Evolutionary conservation across 805 yeast genomes (phyloP), one percentile per base, ranked within the genome.

Genomic region (Metschnikowia similis): DNA sequence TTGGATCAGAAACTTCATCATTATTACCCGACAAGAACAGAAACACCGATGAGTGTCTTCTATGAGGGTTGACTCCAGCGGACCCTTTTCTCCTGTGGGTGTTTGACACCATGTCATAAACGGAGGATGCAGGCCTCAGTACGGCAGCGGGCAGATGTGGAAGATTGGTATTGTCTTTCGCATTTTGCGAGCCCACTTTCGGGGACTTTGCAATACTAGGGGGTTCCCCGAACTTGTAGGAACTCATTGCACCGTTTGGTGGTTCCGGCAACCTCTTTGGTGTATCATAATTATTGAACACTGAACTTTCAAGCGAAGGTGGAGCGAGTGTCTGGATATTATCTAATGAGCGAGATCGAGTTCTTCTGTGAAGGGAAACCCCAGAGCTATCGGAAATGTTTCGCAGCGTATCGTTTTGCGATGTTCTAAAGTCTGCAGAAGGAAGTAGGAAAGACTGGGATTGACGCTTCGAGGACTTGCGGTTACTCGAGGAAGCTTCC

Each of bases 241-340:
- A 54, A 49, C 62, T 62, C 47, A 65, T 42, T 2, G 72, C 69
- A 38, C 53, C 48, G 30, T 66, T 67, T 2, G 90, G 90, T 0
- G 89, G 89, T 47, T 76, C 77, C 1, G 91, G 91, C 0, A 89
- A 87, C 58, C 73, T 82, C 66, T 89, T 74, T n/a, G 89, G 89
- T 0, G 89, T 84, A 16, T 75, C 66, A 60, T 84, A 84, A 34
- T 54, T 63, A 49, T 13, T 41, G 31, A 32, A 17, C 40, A 35
- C 47, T 13, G 48, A 46, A 27, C 50, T 48, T 27, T 48, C 52
- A 27, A 35, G 41, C 14, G 13, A 5, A 27, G 46, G 40, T 26
- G 46, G 39, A n/a, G 43, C 51, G 14, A 34, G 35, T 8, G 35
- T 13, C 29, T 40, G 39, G 17, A 52, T 16, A 21, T 78, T 75